phyloP scores from a whole-genome alignment of 768 basidiomycete genomes.

The Tylopilus sp. region DNA sequence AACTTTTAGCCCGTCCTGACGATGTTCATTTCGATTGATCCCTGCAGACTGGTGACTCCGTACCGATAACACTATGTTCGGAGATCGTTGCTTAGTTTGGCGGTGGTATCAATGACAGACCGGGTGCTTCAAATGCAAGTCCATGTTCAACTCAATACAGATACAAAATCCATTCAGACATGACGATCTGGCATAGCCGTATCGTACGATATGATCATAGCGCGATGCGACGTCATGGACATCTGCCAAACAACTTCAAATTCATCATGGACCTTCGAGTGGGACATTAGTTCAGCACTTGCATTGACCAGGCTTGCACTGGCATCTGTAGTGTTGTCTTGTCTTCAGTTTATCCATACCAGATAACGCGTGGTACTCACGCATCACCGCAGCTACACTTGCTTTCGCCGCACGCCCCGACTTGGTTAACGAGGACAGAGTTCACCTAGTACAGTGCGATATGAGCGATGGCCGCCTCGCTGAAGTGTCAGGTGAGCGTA shows the following conservation, averaged over 20 bases:
- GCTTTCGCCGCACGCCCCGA: constrained; percentile 1
- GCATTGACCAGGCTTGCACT: not conserved
- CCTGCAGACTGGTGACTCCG: no score
- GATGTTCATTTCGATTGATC: no score
- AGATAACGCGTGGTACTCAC: not conserved
- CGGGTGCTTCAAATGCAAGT: no score
- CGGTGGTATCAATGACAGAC: no score
- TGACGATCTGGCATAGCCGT: no score
- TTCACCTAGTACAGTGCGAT: constrained; percentile 9
- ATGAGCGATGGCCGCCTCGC: not conserved
- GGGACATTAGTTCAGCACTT: not conserved
- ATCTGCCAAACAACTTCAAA: not conserved
- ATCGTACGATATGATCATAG: no score
- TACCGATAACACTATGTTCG: no score
- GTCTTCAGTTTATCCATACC: not conserved
- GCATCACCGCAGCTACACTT: constrained; percentile 6
- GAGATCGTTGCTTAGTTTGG: no score
- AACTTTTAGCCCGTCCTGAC: no score
- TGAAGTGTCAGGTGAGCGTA: not conserved
- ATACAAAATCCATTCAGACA: no score
- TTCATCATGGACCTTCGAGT: not conserved
- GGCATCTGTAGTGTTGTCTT: not conserved
- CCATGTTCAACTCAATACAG: no score
- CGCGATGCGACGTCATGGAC: no score
- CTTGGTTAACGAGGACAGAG: constrained; percentile 15